phyloP scores from a whole-genome alignment of 495 filamentous ascomycete genomes.

The Penicillium goetzii region DNA sequence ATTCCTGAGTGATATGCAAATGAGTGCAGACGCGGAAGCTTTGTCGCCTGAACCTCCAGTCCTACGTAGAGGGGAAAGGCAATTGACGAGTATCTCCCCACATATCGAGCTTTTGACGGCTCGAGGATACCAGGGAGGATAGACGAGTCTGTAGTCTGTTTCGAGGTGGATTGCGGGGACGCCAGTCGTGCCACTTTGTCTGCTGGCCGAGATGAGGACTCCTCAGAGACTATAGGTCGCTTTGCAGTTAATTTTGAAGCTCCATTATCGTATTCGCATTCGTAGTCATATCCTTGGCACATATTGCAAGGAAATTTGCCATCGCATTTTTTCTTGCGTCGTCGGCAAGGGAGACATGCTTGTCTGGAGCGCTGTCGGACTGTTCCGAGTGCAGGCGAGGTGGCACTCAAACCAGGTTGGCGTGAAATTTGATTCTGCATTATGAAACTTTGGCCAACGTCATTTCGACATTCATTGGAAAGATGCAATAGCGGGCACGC shows the following conservation, averaged over 20 bases:
- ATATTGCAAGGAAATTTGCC: conserved; percentile 43
- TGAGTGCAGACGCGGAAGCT: conserved; percentile 47
- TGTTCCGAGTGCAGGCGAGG: conserved; percentile 5
- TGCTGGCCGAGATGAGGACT: neutral
- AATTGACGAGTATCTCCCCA: conserved; percentile 45
- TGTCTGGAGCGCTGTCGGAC: conserved; percentile 35
- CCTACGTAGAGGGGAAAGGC: conserved; percentile 49
- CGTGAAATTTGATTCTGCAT: neutral
- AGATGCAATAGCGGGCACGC: neutral
- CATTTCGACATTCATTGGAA: neutral
- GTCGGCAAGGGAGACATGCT: conserved; percentile 47
- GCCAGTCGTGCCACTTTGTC: conserved; percentile 12
- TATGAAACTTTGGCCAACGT: neutral
- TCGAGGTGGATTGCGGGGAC: conserved; percentile 1
- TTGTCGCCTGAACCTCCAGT: conserved; percentile 41
- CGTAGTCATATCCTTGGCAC: conserved; percentile 47
- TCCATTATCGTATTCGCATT: conserved; percentile 38
- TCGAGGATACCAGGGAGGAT: conserved; percentile 25
- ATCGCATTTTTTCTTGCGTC: conserved; percentile 51
- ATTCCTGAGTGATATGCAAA: conserved; percentile 51
- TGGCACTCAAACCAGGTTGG: neutral
- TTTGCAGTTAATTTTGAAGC: conserved; percentile 13
- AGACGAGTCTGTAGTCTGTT: conserved; percentile 17
- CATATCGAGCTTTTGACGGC: conserved; percentile 35
- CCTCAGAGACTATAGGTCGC: neutral